phyloP scores from a whole-genome alignment of 495 filamentous ascomycete species.

The Pseudevernia furfuracea region DNA sequence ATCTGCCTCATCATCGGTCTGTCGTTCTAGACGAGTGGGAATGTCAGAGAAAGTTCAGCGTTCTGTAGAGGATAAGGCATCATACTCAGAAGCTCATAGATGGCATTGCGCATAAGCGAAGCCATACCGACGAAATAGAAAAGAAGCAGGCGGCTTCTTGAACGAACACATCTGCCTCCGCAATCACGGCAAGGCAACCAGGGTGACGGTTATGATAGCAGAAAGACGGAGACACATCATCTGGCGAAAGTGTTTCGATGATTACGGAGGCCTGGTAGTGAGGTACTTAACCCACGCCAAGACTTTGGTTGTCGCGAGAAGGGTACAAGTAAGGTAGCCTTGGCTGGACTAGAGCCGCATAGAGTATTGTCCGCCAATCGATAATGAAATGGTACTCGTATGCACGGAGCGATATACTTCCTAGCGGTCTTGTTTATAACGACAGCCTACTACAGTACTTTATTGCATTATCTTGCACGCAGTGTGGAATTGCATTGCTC shows the following conservation, averaged over 20 bases:
- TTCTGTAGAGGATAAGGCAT: conserved; percentile 24
- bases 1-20: conserved; percentile 35
- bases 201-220: background rate
- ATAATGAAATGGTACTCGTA: too few relatives aligned
- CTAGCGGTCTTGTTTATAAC: background rate
- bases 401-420: background rate
- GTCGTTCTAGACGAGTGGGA: conserved; percentile 21
- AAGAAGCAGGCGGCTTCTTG: background rate
- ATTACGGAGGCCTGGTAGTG: background rate
- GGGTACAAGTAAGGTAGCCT: conserved; percentile 7
- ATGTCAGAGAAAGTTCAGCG: conserved; percentile 3
- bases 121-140: conserved; percentile 28
- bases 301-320: conserved; percentile 11
- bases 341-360: background rate
- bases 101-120: conserved; percentile 31
- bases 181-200: background rate
- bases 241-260: background rate
- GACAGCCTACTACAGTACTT: too few relatives aligned
- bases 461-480: too few relatives aligned
- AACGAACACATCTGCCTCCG: conserved; percentile 5
- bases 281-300: conserved; percentile 10
- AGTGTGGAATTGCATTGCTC: too few relatives aligned
- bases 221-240: background rate
- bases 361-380: background rate
- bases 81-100: conserved; percentile 36